A percentile compares a stretch with the other conserved stretches of the same genome.
These are phyloP conservation scores for Neurospora sublineolata DNA, from an alignment of 495 filamentous ascomycete species.

Conservation along the genomic window DNA sequence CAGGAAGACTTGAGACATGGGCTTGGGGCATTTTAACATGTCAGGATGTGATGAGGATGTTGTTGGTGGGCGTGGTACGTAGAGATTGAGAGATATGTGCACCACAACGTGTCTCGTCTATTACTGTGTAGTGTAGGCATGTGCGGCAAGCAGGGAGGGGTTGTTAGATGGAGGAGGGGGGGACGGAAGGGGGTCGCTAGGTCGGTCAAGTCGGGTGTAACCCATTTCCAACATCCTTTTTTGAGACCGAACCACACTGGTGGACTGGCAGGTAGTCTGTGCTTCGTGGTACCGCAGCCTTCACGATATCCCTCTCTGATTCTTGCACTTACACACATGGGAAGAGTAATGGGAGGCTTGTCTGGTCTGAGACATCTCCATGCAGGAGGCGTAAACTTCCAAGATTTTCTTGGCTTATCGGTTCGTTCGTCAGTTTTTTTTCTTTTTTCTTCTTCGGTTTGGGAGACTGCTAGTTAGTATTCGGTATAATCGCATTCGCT, in stretches of 20 bases:
- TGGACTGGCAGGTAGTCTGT: background rate
- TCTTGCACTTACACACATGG: background rate
- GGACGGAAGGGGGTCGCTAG: background rate
- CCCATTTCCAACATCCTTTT: background rate
- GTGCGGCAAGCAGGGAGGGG: background rate
- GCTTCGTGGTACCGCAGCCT: background rate
- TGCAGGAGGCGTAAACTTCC: background rate
- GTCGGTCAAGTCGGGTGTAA: background rate
- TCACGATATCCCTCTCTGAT: background rate
- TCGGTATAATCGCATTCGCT: background rate
- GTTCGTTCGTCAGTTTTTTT: background rate
- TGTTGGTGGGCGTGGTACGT: background rate
- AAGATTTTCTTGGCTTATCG: background rate
- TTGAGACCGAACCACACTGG: background rate
- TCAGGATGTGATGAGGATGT: background rate
- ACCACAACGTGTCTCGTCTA: background rate
- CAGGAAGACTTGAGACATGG: conserved; percentile 12
- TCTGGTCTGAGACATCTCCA: background rate
- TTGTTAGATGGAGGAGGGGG: background rate
- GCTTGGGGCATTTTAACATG: conserved; percentile 1
- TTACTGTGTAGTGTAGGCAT: background rate
- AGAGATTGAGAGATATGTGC: background rate
- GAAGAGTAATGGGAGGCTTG: background rate
- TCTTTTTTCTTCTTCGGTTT: background rate
- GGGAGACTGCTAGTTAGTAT: background rate